These are phyloP conservation scores for Rosa persica DNA, from an alignment of 306 rosid genomes.

Conservation along the genomic window DNA sequence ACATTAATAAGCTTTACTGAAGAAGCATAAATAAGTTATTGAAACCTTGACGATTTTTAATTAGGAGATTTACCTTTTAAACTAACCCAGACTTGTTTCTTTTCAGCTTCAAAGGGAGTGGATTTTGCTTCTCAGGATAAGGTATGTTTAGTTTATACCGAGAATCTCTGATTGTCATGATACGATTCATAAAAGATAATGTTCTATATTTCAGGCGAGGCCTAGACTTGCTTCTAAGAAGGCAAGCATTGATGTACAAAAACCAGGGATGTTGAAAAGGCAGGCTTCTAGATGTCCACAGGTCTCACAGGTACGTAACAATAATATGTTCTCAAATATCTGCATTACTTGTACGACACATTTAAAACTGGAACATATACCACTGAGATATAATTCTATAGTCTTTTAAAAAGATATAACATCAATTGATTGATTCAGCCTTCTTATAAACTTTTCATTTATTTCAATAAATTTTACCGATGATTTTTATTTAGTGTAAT, in stretches of 20 bases:
- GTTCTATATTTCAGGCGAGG: slow-evolving; percentile 46
- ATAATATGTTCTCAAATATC: not conserved
- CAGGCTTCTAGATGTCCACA: slow-evolving; percentile 49
- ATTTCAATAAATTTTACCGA: not conserved
- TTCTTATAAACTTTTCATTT: not conserved
- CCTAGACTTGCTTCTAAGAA: slow-evolving; percentile 48
- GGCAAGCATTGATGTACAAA: slow-evolving; percentile 46
- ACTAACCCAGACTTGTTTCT: slow-evolving; percentile 17
- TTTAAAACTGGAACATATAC: not conserved
- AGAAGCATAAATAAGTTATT: not conserved
- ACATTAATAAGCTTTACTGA: not conserved
- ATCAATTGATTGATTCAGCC: not conserved
- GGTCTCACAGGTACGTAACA: slow-evolving; percentile 52
- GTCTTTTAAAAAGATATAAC: not conserved
- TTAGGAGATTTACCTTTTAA: not conserved
- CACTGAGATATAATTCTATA: not conserved
- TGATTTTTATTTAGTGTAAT: slow-evolving; percentile 3
- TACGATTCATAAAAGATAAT: slow-evolving; percentile 8
- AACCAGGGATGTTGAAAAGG: slow-evolving; percentile 48
- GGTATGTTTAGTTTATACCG: slow-evolving; percentile 44
- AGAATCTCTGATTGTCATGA: slow-evolving; percentile 13
- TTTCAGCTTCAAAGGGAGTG: slow-evolving; percentile 60
- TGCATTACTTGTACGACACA: not conserved
- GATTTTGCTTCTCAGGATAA: slow-evolving; percentile 50
- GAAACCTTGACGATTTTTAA: not conserved